Evolutionary conservation across 2,329 filamentous ascomycete species (phyloP).

Genomic region (Aspergillus alliaceus): DNA sequence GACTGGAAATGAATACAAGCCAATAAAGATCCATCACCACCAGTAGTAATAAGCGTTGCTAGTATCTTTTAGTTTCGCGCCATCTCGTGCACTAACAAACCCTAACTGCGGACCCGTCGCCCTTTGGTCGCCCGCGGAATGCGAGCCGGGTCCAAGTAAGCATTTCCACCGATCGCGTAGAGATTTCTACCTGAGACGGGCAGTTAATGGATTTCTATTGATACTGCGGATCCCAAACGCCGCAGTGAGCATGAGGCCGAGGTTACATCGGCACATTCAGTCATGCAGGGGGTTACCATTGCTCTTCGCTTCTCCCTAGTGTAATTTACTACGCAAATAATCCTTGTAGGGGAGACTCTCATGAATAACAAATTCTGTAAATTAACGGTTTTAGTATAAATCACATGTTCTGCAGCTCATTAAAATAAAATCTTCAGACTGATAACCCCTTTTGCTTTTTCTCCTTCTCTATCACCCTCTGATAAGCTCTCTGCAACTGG

Average conservation of each 20-base stretch:
- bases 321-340: neutral
- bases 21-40: too few species aligned
- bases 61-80: neutral
- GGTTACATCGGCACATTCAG: neutral
- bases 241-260: neutral
- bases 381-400: neutral
- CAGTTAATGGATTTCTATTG: neutral
- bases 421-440: neutral
- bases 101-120: neutral
- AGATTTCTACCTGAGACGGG: neutral
- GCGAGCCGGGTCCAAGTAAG: neutral
- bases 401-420: neutral
- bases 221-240: too few species aligned
- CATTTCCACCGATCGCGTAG: neutral
- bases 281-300: neutral
- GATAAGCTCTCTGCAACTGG: neutral
- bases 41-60: slow-evolving; percentile 1
- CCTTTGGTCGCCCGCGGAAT: neutral
- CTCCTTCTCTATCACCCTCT: neutral
- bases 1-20: too few species aligned
- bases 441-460: neutral
- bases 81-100: neutral
- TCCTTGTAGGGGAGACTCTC: neutral
- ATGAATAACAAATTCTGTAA: neutral
- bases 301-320: neutral